Evolutionary conservation across 768 basidiomycete genomes (phyloP).

Genomic region (Russula sp.): DNA sequence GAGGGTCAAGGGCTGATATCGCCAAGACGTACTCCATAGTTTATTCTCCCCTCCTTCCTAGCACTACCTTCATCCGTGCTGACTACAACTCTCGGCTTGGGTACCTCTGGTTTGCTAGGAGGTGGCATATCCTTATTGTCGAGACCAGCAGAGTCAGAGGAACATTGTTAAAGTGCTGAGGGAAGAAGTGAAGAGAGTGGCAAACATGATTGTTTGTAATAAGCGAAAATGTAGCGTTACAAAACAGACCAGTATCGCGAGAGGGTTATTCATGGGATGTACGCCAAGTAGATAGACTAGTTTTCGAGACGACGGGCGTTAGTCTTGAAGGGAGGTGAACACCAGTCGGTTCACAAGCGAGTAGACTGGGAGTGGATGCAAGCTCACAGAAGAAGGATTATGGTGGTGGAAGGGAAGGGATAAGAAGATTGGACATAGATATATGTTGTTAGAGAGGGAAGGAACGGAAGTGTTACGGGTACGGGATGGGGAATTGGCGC

Average conservation of each 20-base stretch:
- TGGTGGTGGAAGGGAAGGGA: no score
- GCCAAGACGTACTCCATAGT: conserved; percentile 39
- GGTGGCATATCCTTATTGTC: not conserved
- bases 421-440: no score
- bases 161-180: conserved; percentile 11
- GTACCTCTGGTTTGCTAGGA: not conserved
- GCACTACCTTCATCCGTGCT: no score
- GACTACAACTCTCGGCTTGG: not conserved
- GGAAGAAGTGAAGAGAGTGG: conserved; percentile 15
- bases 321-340: not conserved
- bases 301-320: conserved; percentile 8
- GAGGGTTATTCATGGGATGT: not conserved
- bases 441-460: no score
- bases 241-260: not conserved
- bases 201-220: no score
- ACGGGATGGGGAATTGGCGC: no score
- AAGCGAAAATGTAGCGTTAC: no score
- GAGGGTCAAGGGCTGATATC: not conserved
- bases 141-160: conserved; percentile 6
- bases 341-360: no score
- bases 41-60: conserved; percentile 39
- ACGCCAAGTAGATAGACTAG: not conserved
- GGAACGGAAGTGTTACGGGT: no score
- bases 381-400: not conserved
- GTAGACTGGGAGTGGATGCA: not conserved